phyloP scores from a whole-genome alignment of 1,284 basidiomycete species.

The Peniophora sp. region DNA sequence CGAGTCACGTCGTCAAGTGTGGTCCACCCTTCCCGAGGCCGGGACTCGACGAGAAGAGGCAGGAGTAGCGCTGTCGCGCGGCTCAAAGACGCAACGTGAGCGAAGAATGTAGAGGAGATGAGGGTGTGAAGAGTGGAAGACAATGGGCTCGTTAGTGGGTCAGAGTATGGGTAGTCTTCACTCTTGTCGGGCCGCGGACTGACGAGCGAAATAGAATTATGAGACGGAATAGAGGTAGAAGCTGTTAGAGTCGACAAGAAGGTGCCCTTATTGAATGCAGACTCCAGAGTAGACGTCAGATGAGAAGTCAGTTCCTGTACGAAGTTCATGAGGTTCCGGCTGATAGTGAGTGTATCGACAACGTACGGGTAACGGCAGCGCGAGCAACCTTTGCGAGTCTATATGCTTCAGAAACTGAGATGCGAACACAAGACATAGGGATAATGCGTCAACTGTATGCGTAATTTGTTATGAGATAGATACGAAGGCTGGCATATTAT shows the following conservation, averaged over 20 bases:
- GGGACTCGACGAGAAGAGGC: constrained; percentile 39
- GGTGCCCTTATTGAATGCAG: constrained; percentile 7
- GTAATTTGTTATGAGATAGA: no score
- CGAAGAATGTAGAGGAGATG: constrained; percentile 34
- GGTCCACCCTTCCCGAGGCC: constrained; percentile 35
- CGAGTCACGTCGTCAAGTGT: constrained; percentile 34
- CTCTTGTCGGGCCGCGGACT: neutral
- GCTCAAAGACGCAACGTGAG: constrained; percentile 44
- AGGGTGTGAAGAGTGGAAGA: constrained; percentile 23
- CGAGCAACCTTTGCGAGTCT: constrained; percentile 41
- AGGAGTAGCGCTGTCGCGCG: constrained; percentile 40
- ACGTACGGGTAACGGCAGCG: constrained; percentile 44
- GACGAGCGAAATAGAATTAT: constrained; percentile 7
- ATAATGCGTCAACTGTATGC: constrained; percentile 22
- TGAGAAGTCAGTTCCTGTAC: constrained; percentile 8
- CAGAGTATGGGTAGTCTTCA: constrained; percentile 2
- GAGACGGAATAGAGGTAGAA: constrained; percentile 2
- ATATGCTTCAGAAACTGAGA: constrained; percentile 52
- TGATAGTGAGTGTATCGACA: neutral
- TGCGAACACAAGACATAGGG: constrained; percentile 37
- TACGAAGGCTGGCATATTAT: neutral
- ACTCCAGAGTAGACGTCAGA: constrained; percentile 8
- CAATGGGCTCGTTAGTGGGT: constrained; percentile 8
- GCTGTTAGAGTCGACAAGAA: constrained; percentile 9
- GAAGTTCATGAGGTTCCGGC: neutral